These are phyloP conservation scores for Vaccinium corymbosum DNA, from an alignment of 148 eudicot species.

Conservation along the genomic window DNA sequence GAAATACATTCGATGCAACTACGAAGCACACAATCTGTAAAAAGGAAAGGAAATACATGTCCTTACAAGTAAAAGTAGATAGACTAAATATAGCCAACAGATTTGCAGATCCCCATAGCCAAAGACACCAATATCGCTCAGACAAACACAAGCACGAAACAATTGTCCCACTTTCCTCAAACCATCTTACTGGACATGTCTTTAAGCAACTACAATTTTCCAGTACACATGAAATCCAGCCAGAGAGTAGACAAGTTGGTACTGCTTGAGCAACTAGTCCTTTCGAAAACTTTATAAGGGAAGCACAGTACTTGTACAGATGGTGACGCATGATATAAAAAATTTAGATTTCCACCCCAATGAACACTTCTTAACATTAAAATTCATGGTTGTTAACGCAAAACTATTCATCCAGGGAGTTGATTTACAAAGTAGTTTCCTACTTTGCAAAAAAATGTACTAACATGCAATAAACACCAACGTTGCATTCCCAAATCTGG, in stretches of 20 bases:
- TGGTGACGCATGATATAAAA: not conserved
- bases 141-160: not conserved
- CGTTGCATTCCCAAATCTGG: not conserved
- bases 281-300: not conserved
- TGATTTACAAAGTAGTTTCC: not conserved
- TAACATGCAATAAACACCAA: not conserved
- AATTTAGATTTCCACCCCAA: not conserved
- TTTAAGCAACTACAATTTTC: not conserved
- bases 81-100: not conserved
- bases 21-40: not conserved
- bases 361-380: constrained; percentile 1
- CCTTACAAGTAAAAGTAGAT: not conserved
- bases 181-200: not conserved
- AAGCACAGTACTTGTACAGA: not conserved
- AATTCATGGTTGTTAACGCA: not conserved
- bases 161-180: not conserved
- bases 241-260: not conserved
- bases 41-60: not conserved
- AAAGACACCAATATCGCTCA: not conserved
- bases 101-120: not conserved
- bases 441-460: not conserved
- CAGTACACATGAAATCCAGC: not conserved
- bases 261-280: constrained; percentile 14
- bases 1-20: not conserved
- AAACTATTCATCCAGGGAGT: not conserved